Conservation (phyloP, 768 basidiomycete species). For the Podaxis mareebaensis region DNA sequence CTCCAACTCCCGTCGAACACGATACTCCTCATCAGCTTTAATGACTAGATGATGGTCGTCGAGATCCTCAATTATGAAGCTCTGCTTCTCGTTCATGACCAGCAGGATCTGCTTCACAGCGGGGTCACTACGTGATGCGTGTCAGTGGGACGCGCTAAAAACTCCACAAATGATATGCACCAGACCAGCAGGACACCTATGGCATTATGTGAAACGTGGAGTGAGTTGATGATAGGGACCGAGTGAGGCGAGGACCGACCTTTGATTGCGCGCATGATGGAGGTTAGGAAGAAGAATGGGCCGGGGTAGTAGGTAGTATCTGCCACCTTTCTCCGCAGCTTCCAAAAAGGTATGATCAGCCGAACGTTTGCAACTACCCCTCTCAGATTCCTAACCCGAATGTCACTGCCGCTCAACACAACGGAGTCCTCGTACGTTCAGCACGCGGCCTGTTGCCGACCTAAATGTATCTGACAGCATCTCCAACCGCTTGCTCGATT, state of each 20-base stretch:
- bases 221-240: neutral
- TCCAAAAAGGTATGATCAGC: constrained; percentile 18
- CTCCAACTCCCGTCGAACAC: constrained; percentile 72
- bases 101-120: constrained; percentile 89
- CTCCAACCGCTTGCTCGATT: neutral
- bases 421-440: constrained; percentile 7
- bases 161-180: constrained; percentile 34
- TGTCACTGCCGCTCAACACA: constrained; percentile 5
- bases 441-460: neutral
- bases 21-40: constrained; percentile 78
- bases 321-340: neutral
- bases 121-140: constrained; percentile 57
- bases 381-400: constrained; percentile 6
- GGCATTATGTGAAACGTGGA: neutral
- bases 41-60: constrained; percentile 85
- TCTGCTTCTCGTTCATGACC: constrained; percentile 75
- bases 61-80: constrained; percentile 85
- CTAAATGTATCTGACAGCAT: neutral
- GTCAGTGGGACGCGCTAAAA: neutral
- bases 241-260: constrained; percentile 35
- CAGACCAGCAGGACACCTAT: constrained; percentile 69
- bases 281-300: constrained; percentile 3
- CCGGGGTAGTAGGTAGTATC: neutral
- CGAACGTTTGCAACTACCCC: neutral
- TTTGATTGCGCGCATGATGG: constrained; percentile 63